Evolutionary conservation across 1,284 basidiomycete species (phyloP).

Genomic region (Psilocybe mexicana): DNA sequence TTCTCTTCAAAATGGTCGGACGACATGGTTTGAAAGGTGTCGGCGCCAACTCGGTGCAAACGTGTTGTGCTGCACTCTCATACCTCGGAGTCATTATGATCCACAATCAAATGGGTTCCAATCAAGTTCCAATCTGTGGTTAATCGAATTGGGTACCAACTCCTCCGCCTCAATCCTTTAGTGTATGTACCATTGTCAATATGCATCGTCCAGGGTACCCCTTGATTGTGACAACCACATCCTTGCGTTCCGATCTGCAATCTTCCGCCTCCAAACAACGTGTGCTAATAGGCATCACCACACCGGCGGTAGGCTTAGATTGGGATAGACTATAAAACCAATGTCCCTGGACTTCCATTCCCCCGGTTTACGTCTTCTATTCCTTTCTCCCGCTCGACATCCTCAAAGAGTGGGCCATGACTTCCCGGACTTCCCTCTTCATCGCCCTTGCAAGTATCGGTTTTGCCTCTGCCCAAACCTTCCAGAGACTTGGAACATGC

Average conservation of each 20-base stretch:
- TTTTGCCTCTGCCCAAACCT: constrained; percentile 35
- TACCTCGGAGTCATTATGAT: neutral
- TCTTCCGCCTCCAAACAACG: constrained; percentile 1
- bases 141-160: neutral
- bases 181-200: neutral
- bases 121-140: neutral
- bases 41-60: neutral
- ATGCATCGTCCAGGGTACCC: neutral
- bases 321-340: neutral
- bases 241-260: neutral
- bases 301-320: neutral
- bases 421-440: constrained; percentile 6
- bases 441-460: constrained; percentile 4
- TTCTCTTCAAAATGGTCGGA: neutral
- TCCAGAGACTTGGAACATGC: constrained; percentile 40
- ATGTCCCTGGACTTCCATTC: neutral
- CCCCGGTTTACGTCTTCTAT: neutral
- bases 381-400: neutral
- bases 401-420: neutral
- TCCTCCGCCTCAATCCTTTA: neutral
- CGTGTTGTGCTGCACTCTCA: neutral
- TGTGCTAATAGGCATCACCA: neutral
- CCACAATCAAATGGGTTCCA: neutral
- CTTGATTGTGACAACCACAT: neutral
- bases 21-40: neutral